phyloP scores from a whole-genome alignment of 805 yeast genomes.

The Scheffersomyces coipomensis region DNA sequence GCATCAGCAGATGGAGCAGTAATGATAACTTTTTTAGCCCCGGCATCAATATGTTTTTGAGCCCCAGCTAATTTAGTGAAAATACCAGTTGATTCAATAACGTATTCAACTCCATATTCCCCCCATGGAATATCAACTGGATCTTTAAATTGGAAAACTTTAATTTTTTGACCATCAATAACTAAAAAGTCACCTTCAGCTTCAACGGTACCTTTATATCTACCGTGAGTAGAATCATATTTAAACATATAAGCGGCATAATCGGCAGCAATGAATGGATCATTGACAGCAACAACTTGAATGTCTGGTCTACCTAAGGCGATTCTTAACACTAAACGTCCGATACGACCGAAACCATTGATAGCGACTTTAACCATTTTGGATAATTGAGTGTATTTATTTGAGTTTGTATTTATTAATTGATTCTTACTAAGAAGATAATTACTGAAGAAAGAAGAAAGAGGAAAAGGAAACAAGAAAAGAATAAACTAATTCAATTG shows the following conservation, averaged over 20 bases:
- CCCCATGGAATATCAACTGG: conserved; percentile 91
- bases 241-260: conserved; percentile 95
- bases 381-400: no score
- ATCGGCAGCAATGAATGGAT: conserved; percentile 86
- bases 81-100: conserved; percentile 93
- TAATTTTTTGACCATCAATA: conserved; percentile 67
- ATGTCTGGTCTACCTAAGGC: conserved; percentile 74
- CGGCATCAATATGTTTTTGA: conserved; percentile 79
- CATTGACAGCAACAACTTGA: conserved; percentile 84
- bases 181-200: conserved; percentile 56
- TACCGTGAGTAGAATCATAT: conserved; percentile 92
- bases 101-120: conserved; percentile 74
- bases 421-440: no score
- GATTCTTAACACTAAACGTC: conserved; percentile 84
- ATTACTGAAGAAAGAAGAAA: not conserved
- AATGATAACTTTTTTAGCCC: conserved; percentile 93
- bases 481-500: not conserved
- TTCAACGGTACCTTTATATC: conserved; percentile 71
- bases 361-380: conserved; percentile 77
- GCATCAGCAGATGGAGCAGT: conserved; percentile 94
- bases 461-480: not conserved
- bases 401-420: no score
- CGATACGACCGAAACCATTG: conserved; percentile 94
- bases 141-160: conserved; percentile 77
- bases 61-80: conserved; percentile 83